These are phyloP conservation scores for Talaromyces sp. DNA, from an alignment of 2,329 filamentous ascomycete genomes.

Conservation along the genomic window DNA sequence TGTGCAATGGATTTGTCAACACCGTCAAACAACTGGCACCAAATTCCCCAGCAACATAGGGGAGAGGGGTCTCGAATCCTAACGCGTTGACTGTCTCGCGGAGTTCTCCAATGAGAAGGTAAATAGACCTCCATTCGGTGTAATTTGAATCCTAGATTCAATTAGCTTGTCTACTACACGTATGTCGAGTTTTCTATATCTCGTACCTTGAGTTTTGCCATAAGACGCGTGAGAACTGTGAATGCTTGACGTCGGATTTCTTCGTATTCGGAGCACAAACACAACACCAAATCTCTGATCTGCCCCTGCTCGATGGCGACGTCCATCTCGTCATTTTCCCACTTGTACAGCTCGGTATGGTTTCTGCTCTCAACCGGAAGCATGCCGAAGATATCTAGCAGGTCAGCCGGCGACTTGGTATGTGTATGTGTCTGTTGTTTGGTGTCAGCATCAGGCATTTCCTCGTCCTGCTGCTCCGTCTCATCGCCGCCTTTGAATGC, in stretches of 20 bases:
- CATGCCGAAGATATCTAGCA: constrained; percentile 51
- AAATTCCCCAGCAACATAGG: constrained; percentile 72
- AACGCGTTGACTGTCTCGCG: constrained; percentile 64
- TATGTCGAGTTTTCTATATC: not conserved
- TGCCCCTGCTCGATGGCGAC: constrained; percentile 75
- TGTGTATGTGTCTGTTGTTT: constrained; percentile 12
- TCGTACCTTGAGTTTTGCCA: constrained; percentile 45
- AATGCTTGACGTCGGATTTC: constrained; percentile 74
- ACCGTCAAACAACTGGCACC: constrained; percentile 66
- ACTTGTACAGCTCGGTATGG: constrained; percentile 51
- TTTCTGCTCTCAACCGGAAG: constrained; percentile 42
- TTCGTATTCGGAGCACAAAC: constrained; percentile 68
- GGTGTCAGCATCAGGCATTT: constrained; percentile 12
- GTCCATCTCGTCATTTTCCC: constrained; percentile 72
- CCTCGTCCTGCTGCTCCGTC: constrained; percentile 7
- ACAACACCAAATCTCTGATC: constrained; percentile 64
- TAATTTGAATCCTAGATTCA: constrained; percentile 58
- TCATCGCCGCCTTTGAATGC: constrained; percentile 29
- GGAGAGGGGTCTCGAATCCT: constrained; percentile 57
- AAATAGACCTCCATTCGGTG: constrained; percentile 71
- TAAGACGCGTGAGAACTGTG: constrained; percentile 36
- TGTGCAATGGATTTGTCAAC: constrained; percentile 70
- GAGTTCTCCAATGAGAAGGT: constrained; percentile 74
- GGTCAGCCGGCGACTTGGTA: constrained; percentile 29
- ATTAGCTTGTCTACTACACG: constrained; percentile 8